Percentiles rank a stretch among this genome's conserved stretches.
phyloP scores from a whole-genome alignment of 306 rosid genomes.

The Trifolium subterraneum region DNA sequence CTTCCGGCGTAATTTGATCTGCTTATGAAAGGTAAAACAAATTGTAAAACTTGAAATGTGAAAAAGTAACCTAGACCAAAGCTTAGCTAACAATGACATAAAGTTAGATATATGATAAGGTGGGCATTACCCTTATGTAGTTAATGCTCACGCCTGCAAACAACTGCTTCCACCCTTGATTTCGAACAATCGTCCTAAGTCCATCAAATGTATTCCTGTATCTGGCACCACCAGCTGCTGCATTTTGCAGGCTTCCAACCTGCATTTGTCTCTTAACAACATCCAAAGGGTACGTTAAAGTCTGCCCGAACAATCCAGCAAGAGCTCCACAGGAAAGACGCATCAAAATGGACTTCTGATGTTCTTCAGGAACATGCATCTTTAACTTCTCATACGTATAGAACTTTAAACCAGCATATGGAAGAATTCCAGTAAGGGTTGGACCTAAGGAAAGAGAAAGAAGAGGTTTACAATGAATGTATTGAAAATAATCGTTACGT shows the following conservation, averaged over 20 bases:
- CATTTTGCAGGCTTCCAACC: slow-evolving; percentile 72
- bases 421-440: slow-evolving; percentile 89
- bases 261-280: slow-evolving; percentile 99
- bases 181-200: slow-evolving; percentile 62
- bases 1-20: background rate
- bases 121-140: slow-evolving; percentile 79
- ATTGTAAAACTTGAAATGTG: background rate
- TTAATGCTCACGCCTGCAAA: slow-evolving; percentile 94
- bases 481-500: slow-evolving; percentile 14
- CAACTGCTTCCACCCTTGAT: slow-evolving; percentile 91
- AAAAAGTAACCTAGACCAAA: slow-evolving; percentile 30
- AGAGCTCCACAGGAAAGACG: slow-evolving; percentile 95
- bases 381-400: slow-evolving; percentile 85
- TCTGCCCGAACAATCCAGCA: slow-evolving; percentile 97
- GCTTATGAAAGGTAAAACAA: slow-evolving; percentile 12
- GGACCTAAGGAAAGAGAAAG: slow-evolving; percentile 64
- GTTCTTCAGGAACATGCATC: slow-evolving; percentile 82
- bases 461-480: slow-evolving; percentile 22
- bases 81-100: slow-evolving; percentile 1
- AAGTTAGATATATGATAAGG: slow-evolving; percentile 29
- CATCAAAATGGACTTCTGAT: slow-evolving; percentile 72
- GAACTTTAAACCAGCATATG: slow-evolving; percentile 95
- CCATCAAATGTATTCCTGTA: slow-evolving; percentile 72
- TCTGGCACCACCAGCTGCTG: slow-evolving; percentile 55
- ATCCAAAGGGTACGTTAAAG: slow-evolving; percentile 91